Evolutionary conservation across 148 eudicot genomes (phyloP).

Genomic region (Selenicereus undatus): DNA sequence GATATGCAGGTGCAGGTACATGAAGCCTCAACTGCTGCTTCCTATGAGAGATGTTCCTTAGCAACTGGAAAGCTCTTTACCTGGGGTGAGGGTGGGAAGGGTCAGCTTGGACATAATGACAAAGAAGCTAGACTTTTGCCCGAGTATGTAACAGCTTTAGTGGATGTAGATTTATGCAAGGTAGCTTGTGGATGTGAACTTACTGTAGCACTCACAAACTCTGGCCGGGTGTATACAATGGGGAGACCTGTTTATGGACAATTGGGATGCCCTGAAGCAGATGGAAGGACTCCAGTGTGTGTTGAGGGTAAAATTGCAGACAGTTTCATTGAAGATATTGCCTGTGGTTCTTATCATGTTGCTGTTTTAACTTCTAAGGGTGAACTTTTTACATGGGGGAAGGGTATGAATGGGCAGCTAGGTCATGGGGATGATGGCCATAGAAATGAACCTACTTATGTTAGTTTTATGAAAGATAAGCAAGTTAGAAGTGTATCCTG

Average conservation of each 20-base stretch:
- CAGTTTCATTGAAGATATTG: conserved; percentile 58
- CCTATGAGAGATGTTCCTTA: conserved; percentile 29
- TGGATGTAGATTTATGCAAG: conserved; percentile 40
- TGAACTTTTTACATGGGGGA: conserved; percentile 94
- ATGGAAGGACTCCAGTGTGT: conserved; percentile 47
- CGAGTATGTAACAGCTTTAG: conserved; percentile 38
- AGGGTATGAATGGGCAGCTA: conserved; percentile 75
- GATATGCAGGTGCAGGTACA: conserved; percentile 32
- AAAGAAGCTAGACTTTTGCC: conserved; percentile 59
- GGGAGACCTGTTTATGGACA: conserved; percentile 62
- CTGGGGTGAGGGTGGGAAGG: conserved; percentile 89
- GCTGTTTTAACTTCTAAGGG: conserved; percentile 73
- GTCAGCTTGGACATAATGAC: conserved; percentile 88
- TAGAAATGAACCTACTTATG: conserved; percentile 57
- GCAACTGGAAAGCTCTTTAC: conserved; percentile 63
- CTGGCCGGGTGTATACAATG: conserved; percentile 73
- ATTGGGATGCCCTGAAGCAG: conserved; percentile 48
- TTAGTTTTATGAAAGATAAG: conserved; percentile 60
- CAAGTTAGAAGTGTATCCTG: conserved; percentile 72
- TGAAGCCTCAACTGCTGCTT: conserved; percentile 26
- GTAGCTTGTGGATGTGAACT: conserved; percentile 74
- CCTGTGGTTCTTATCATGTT: conserved; percentile 86
- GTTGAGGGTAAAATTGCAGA: conserved; percentile 51
- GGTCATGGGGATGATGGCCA: conserved; percentile 79
- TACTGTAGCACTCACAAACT: conserved; percentile 57